Conservation (phyloP, 345 rosid species). For the Populus pruinosa region DNA sequence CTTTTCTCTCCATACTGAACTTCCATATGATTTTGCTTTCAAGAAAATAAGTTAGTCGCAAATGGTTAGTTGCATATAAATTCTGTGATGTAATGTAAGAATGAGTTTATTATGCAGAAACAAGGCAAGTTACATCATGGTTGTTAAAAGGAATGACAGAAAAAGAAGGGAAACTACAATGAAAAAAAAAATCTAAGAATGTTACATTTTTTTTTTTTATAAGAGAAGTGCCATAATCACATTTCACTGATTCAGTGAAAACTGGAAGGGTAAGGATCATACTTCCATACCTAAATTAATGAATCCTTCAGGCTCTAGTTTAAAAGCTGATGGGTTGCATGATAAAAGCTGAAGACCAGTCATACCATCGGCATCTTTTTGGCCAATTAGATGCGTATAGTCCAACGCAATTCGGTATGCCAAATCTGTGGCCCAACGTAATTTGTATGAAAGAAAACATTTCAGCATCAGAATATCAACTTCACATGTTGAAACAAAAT, state of each 20-base stretch:
- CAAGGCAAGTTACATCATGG: too few relatives aligned
- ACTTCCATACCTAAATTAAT: not conserved
- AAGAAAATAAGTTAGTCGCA: not conserved
- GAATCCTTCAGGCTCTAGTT: not conserved
- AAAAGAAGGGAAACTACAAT: too few relatives aligned
- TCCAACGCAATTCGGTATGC: not conserved
- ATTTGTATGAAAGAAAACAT: not conserved
- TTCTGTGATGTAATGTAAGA: not conserved
- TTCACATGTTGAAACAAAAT: not conserved
- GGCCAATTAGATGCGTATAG: not conserved
- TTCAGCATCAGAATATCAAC: not conserved
- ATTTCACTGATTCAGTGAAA: too few relatives aligned
- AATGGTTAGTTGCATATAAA: not conserved
- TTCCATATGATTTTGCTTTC: not conserved
- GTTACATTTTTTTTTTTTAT: too few relatives aligned
- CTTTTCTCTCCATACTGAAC: not conserved
- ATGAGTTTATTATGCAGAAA: too few relatives aligned
- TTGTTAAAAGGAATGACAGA: too few relatives aligned
- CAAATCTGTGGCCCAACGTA: not conserved
- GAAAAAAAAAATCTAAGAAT: too few relatives aligned
- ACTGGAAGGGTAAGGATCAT: not conserved
- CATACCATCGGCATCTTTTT: conserved; percentile 2
- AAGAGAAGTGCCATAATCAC: too few relatives aligned
- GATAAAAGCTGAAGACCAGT: conserved; percentile 6
- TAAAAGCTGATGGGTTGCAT: conserved; percentile 4